Percentiles rank a stretch among this genome's conserved stretches.
phyloP scores from a whole-genome alignment of 495 filamentous ascomycete species.

The Schizothecium vesticola region DNA sequence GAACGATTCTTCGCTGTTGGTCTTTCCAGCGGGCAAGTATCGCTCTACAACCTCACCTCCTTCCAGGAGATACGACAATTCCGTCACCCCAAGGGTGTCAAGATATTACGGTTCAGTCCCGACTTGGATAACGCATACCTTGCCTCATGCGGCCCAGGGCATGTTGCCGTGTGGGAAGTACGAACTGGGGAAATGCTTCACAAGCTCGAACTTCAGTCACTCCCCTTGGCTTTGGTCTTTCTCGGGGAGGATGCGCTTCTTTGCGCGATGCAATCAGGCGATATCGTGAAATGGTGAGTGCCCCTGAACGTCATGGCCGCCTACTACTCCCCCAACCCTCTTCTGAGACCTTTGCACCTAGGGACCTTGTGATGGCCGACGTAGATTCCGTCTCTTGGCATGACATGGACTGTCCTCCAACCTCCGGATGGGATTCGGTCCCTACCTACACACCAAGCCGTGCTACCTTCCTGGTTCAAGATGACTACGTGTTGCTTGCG shows the following conservation, averaged over 20 bases:
- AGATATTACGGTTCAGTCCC: constrained; percentile 18
- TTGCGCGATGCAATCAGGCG: constrained; percentile 14
- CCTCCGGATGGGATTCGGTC: neutral
- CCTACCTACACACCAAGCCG: constrained; percentile 12
- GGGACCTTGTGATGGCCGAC: constrained; percentile 9
- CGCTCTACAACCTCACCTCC: constrained; percentile 21
- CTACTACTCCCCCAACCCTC: neutral
- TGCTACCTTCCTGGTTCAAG: constrained; percentile 10
- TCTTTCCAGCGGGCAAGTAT: constrained; percentile 23
- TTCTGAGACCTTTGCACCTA: neutral
- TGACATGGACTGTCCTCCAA: neutral
- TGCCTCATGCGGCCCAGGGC: constrained; percentile 19
- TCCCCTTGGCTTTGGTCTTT: constrained; percentile 6
- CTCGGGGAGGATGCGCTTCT: constrained; percentile 14
- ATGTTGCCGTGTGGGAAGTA: constrained; percentile 19
- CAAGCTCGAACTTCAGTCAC: constrained; percentile 9
- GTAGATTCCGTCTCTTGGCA: constrained; percentile 11
- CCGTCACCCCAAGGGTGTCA: constrained; percentile 22
- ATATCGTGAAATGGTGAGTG: constrained; percentile 17
- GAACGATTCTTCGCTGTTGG: constrained; percentile 27
- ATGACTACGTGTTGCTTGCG: constrained; percentile 17
- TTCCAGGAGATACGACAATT: constrained; percentile 15
- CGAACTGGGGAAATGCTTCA: constrained; percentile 11
- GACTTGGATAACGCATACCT: constrained; percentile 9
- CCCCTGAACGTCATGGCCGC: neutral